Evolutionary conservation across 495 filamentous ascomycete genomes (phyloP).

Genomic region (Aspergillus funiculosus): DNA sequence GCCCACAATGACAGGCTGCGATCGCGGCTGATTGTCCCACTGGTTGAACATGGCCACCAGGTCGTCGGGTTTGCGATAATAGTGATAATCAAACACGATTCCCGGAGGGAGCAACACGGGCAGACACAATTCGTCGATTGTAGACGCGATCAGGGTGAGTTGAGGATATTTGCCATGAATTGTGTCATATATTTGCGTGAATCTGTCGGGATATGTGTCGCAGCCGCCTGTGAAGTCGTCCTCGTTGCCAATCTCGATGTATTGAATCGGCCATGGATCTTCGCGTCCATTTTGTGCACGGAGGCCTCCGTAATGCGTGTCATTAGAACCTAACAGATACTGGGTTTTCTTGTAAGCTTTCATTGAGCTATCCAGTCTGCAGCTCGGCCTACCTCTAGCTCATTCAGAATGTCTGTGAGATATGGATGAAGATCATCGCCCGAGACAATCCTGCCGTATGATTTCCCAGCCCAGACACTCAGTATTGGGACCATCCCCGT

Average conservation of each 20-base stretch:
- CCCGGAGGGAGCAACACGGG: conserved; percentile 26
- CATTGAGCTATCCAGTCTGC: background rate
- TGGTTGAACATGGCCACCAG: conserved; percentile 50
- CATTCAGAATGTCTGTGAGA: conserved; percentile 55
- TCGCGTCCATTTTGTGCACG: conserved; percentile 41
- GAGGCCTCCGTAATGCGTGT: conserved; percentile 35
- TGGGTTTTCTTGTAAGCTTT: conserved; percentile 6
- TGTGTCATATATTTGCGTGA: conserved; percentile 39
- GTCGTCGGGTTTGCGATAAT: conserved; percentile 46
- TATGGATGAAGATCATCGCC: conserved; percentile 33
- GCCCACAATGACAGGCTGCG: conserved; percentile 41
- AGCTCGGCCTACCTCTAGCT: conserved; percentile 46
- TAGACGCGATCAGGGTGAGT: conserved; percentile 39
- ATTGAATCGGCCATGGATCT: conserved; percentile 43
- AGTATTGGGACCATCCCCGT: conserved; percentile 53
- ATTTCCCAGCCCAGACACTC: conserved; percentile 57
- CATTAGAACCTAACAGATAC: conserved; percentile 27
- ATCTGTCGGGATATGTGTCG: conserved; percentile 41
- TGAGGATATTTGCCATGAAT: conserved; percentile 43
- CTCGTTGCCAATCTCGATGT: conserved; percentile 53
- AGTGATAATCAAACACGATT: conserved; percentile 43
- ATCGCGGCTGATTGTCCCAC: conserved; percentile 46
- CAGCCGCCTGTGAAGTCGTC: conserved; percentile 44
- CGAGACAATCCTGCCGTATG: conserved; percentile 44
- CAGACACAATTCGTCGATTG: conserved; percentile 30